Evolutionary conservation across 768 basidiomycete genomes (phyloP).

Genomic region (Sistotremastrum suecicum): DNA sequence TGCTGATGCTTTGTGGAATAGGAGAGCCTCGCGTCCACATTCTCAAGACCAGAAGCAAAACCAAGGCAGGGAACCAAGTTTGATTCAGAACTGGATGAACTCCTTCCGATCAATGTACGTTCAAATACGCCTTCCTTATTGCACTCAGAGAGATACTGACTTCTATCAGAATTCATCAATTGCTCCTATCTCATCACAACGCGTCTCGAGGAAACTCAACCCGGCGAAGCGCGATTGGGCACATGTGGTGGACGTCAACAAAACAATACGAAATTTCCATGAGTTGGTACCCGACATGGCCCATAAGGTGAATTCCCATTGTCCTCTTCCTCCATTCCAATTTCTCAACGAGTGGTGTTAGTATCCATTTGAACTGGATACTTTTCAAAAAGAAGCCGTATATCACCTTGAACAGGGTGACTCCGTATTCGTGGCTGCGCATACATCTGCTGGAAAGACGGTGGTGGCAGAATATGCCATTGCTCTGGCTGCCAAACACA

Average conservation of each 20-base stretch:
- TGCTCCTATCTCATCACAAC: background rate
- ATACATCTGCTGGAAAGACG: slow-evolving; percentile 98
- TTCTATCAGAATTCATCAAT: no score
- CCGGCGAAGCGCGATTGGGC: slow-evolving; percentile 90
- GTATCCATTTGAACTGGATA: slow-evolving; percentile 99
- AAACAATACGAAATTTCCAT: slow-evolving; percentile 75
- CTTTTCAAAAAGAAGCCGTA: slow-evolving; percentile 97
- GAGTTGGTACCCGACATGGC: slow-evolving; percentile 96
- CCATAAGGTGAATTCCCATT: slow-evolving; percentile 45
- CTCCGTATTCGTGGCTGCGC: slow-evolving; percentile 98
- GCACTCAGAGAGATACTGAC: no score
- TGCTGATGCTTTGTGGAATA: no score
- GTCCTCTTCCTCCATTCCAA: background rate
- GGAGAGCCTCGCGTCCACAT: no score
- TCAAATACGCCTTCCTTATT: background rate
- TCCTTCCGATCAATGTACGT: slow-evolving; percentile 41
- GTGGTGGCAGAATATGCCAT: slow-evolving; percentile 99
- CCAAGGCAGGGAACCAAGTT: no score
- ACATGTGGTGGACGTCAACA: slow-evolving; percentile 88
- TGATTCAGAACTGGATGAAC: slow-evolving; percentile 53
- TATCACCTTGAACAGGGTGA: slow-evolving; percentile 96
- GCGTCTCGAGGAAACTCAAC: slow-evolving; percentile 26
- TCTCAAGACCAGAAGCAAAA: no score
- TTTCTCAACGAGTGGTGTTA: slow-evolving; percentile 13
- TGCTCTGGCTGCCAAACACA: slow-evolving; percentile 90